Conservation (phyloP, 2,329 filamentous ascomycete genomes). For the Xylaria sp. region DNA sequence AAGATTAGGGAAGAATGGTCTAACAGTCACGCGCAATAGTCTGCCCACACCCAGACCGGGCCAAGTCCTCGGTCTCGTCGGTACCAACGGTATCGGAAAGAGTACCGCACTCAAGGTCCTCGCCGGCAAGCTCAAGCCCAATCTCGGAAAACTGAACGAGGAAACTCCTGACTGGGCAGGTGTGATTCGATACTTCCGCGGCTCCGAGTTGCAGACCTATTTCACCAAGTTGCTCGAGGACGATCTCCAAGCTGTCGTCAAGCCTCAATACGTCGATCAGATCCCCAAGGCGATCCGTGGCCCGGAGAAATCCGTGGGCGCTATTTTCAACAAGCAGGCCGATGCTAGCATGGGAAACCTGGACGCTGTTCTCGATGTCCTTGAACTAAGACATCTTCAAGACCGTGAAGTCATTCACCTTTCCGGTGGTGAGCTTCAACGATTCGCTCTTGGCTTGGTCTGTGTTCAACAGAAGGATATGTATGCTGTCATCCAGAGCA, state of each 20-base stretch:
- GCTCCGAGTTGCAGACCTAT: background rate
- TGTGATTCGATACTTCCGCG: background rate
- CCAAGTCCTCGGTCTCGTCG: background rate
- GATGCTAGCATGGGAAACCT: background rate
- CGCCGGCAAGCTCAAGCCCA: background rate
- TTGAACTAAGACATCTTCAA: background rate
- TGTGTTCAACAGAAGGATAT: background rate
- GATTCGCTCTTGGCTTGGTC: background rate
- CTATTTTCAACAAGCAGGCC: background rate
- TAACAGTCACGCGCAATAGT: background rate
- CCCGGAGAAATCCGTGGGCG: background rate
- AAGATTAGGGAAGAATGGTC: background rate
- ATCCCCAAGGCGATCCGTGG: background rate
- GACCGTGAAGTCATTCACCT: background rate
- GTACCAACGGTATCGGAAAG: background rate
- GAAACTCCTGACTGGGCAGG: background rate
- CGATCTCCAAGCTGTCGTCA: background rate
- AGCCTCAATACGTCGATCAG: background rate
- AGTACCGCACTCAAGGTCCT: background rate
- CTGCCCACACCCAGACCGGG: background rate
- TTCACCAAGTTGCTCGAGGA: background rate
- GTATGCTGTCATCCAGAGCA: background rate
- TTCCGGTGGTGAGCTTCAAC: background rate
- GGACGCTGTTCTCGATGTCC: background rate
- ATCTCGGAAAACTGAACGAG: background rate